phyloP scores from a whole-genome alignment of 2,329 filamentous ascomycete species.

The Gyromitra esculenta region DNA sequence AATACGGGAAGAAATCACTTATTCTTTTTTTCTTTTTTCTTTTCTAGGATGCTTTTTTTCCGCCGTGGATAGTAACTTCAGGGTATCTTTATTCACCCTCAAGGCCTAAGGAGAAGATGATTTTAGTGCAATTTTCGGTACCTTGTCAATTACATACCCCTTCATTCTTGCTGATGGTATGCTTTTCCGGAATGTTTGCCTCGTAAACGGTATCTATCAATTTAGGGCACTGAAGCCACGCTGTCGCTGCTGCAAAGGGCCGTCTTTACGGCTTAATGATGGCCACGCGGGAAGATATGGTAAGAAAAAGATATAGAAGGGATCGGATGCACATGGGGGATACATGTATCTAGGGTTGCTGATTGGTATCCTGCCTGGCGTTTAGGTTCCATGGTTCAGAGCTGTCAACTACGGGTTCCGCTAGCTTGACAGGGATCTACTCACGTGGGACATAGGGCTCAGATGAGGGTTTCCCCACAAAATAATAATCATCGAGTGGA shows the following conservation, averaged over 20 bases:
- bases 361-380: conserved; percentile 13
- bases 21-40: neutral
- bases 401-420: conserved; percentile 17
- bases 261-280: neutral
- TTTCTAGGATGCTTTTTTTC: neutral
- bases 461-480: conserved; percentile 45
- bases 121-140: neutral
- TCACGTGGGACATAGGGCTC: conserved; percentile 48
- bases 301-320: neutral
- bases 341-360: neutral
- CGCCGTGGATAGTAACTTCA: neutral
- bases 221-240: neutral
- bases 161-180: neutral
- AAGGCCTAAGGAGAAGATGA: neutral
- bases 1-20: neutral
- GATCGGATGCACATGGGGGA: neutral
- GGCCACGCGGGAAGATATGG: neutral
- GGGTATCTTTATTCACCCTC: neutral
- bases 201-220: neutral
- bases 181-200: neutral
- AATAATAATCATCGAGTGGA: conserved; percentile 41
- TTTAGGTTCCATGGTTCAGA: conserved; percentile 33
- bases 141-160: neutral
- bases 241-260: neutral
- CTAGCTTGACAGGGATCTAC: conserved; percentile 25